phyloP scores from a whole-genome alignment of 2,329 filamentous ascomycete species.

The Fusarium neocosmosporiellum region DNA sequence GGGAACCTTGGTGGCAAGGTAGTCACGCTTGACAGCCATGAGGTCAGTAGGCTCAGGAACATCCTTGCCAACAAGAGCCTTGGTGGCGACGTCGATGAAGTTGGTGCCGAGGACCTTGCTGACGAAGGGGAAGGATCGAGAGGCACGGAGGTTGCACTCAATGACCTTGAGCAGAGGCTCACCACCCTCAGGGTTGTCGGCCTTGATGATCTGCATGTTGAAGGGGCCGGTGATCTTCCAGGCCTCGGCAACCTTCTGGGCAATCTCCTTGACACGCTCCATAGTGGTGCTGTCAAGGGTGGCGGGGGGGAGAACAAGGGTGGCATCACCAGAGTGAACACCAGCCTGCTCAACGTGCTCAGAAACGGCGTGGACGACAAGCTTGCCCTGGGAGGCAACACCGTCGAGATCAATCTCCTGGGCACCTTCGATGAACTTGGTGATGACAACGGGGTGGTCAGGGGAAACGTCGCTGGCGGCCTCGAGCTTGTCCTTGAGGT shows the following conservation, averaged over 20 bases:
- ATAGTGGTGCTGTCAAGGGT: slow-evolving; percentile 82
- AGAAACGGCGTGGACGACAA: slow-evolving; percentile 90
- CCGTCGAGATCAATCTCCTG: slow-evolving; percentile 97
- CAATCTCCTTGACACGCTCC: slow-evolving; percentile 93
- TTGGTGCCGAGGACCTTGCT: slow-evolving; percentile 96
- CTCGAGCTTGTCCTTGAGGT: slow-evolving; percentile 94
- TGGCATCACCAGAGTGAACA: slow-evolving; percentile 98
- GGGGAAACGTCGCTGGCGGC: slow-evolving; percentile 92
- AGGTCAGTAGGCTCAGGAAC: slow-evolving; percentile 88
- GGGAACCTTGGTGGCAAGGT: slow-evolving; percentile 96
- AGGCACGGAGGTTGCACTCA: slow-evolving; percentile 97
- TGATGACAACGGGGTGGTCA: slow-evolving; percentile 98
- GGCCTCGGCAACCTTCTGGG: slow-evolving; percentile 93
- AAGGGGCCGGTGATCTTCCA: slow-evolving; percentile 98
- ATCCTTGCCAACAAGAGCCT: slow-evolving; percentile 86
- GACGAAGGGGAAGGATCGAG: slow-evolving; percentile 97
- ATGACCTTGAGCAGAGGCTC: slow-evolving; percentile 91
- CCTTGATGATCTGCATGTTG: slow-evolving; percentile 99
- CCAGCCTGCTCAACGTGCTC: slow-evolving; percentile 98
- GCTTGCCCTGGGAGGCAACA: slow-evolving; percentile 86
- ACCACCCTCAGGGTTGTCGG: slow-evolving; percentile 78
- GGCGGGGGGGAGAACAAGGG: slow-evolving; percentile 88
- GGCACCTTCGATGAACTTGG: slow-evolving; percentile 97
- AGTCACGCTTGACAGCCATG: slow-evolving; percentile 90
- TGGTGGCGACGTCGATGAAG: slow-evolving; percentile 96